These are phyloP conservation scores for Mycena belliarum DNA, from an alignment of 768 basidiomycete species.

Conservation along the genomic window DNA sequence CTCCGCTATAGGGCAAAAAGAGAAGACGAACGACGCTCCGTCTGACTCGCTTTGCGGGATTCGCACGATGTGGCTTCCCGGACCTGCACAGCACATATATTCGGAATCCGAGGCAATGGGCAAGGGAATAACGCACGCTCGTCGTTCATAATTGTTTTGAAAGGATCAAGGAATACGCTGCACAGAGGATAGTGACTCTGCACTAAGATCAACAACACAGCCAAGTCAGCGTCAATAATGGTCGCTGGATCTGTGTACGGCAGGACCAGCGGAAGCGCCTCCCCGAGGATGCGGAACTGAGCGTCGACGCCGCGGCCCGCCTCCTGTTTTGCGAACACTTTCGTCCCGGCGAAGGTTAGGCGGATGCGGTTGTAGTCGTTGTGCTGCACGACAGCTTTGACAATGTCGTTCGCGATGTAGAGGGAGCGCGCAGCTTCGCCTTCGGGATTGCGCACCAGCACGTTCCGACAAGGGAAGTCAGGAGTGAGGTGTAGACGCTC, in stretches of 20 bases:
- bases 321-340: conserved; percentile 90
- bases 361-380: conserved; percentile 87
- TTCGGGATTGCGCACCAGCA: conserved; percentile 85
- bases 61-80: conserved; percentile 73
- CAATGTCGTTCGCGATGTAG: conserved; percentile 84
- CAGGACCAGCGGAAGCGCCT: conserved; percentile 83
- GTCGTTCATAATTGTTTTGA: conserved; percentile 52
- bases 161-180: conserved; percentile 60
- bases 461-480: conserved; percentile 71
- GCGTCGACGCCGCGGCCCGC: conserved; percentile 58
- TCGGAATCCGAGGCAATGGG: not conserved
- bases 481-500: conserved; percentile 68
- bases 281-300: conserved; percentile 77
- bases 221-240: conserved; percentile 60
- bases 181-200: conserved; percentile 80
- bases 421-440: conserved; percentile 68
- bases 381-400: conserved; percentile 74
- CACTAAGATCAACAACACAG: conserved; percentile 65
- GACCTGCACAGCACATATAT: conserved; percentile 37
- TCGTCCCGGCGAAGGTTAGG: conserved; percentile 90
- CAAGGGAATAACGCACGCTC: conserved; percentile 44
- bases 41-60: conserved; percentile 58
- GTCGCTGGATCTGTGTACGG: conserved; percentile 70
- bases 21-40: conserved; percentile 52
- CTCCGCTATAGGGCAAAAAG: not conserved